Conservation (phyloP, 1,139 yeast species). For the Kodamaea sp. region DNA sequence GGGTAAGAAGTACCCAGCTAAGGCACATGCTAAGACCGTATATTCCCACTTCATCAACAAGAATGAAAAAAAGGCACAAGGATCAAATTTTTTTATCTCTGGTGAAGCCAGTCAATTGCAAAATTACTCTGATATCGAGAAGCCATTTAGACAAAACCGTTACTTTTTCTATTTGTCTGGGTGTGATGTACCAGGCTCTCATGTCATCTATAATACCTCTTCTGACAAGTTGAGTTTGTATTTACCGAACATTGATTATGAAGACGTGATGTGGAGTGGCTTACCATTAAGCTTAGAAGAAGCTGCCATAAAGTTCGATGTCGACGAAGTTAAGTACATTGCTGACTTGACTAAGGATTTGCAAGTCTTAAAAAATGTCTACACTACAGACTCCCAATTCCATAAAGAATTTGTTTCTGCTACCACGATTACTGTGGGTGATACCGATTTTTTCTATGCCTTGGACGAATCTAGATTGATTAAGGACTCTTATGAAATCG, state of each 20-base stretch:
- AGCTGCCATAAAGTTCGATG: conserved; percentile 65
- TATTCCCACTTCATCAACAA: conserved; percentile 36
- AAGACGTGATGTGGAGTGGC: conserved; percentile 97
- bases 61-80: conserved; percentile 17
- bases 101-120: conserved; percentile 62
- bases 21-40: conserved; percentile 58
- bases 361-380: conserved; percentile 20
- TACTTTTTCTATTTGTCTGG: conserved; percentile 88
- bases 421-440: conserved; percentile 33
- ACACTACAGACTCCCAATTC: conserved; percentile 45
- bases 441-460: conserved; percentile 59
- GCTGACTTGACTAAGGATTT: conserved; percentile 40
- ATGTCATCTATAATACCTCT: conserved; percentile 54
- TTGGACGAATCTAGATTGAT: conserved; percentile 82
- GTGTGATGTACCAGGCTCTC: conserved; percentile 76
- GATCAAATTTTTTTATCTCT: conserved; percentile 51
- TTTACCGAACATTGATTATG: conserved; percentile 78
- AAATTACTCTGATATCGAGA: conserved; percentile 77
- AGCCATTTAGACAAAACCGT: conserved; percentile 82
- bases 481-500: conserved; percentile 80
- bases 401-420: conserved; percentile 27
- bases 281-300: conserved; percentile 68
- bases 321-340: conserved; percentile 72
- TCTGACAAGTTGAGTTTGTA: conserved; percentile 63
- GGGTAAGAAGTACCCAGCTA: conserved; percentile 65